Conservation (phyloP, 306 rosid species). For the Quercus glauca region DNA sequence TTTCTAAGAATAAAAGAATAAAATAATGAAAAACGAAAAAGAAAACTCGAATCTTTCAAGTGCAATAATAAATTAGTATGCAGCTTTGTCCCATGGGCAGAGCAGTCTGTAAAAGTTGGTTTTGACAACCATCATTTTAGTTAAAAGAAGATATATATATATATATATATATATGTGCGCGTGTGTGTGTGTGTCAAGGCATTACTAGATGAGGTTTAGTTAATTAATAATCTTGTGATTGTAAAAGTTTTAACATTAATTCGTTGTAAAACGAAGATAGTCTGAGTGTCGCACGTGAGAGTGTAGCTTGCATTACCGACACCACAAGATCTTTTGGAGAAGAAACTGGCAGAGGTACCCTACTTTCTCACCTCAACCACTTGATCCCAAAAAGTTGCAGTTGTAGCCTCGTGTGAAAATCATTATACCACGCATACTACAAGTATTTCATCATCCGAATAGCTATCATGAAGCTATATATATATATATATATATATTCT, state of each 20-base stretch:
- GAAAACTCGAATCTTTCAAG: neutral
- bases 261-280: neutral
- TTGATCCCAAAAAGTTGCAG: conserved; percentile 22
- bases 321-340: conserved; percentile 20
- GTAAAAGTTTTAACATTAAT: neutral
- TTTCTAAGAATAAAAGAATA: neutral
- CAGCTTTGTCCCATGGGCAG: conserved; percentile 3
- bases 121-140: neutral
- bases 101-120: neutral
- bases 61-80: neutral
- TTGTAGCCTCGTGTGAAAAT: conserved; percentile 24
- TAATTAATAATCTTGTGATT: too few species aligned
- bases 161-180: too few species aligned
- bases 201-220: neutral
- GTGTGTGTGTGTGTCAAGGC: neutral
- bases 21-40: neutral
- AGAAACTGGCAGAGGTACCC: conserved; percentile 12
- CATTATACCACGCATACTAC: conserved; percentile 38
- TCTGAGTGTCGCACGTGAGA: conserved; percentile 39
- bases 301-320: conserved; percentile 49
- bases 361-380: conserved; percentile 22
- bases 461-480: neutral
- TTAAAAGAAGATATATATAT: neutral
- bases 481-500: too few species aligned
- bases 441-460: neutral